phyloP scores from a whole-genome alignment of 495 filamentous ascomycete species.

The Cercophora sp. region DNA sequence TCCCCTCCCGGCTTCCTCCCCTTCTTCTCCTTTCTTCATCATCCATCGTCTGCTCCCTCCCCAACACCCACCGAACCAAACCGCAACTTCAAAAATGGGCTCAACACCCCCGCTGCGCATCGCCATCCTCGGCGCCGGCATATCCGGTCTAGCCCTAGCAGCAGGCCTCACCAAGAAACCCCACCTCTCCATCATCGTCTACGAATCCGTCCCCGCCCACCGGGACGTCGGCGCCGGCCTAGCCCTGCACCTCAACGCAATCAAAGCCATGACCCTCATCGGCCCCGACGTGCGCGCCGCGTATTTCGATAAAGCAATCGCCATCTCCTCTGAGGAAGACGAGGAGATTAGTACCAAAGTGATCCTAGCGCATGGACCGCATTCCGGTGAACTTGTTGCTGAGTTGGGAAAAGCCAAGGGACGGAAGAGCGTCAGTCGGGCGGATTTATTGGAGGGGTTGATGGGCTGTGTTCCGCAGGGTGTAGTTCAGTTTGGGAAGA shows the following conservation, averaged over 20 bases:
- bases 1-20: background rate
- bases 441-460: slow-evolving; percentile 33
- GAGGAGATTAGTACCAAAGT: slow-evolving; percentile 34
- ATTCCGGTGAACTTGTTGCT: slow-evolving; percentile 28
- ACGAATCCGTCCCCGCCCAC: slow-evolving; percentile 28
- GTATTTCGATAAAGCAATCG: slow-evolving; percentile 32
- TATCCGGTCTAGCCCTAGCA: slow-evolving; percentile 34
- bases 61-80: background rate
- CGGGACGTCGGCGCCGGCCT: slow-evolving; percentile 37
- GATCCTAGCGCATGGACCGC: slow-evolving; percentile 30
- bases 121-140: slow-evolving; percentile 36
- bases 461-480: slow-evolving; percentile 25
- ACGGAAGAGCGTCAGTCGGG: slow-evolving; percentile 34
- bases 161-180: slow-evolving; percentile 28
- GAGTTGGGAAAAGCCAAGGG: slow-evolving; percentile 39
- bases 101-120: slow-evolving; percentile 16
- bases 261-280: slow-evolving; percentile 33
- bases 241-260: slow-evolving; percentile 36
- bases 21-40: background rate
- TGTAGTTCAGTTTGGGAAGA: slow-evolving; percentile 28
- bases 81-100: background rate
- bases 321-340: slow-evolving; percentile 28
- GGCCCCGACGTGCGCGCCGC: slow-evolving; percentile 30
- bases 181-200: slow-evolving; percentile 30
- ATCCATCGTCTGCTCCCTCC: background rate